A percentile compares a stretch with the other conserved stretches of the same genome.
Evolutionary conservation across 164 flowering plant species (phyloP).

Genomic region (Umbilicus rupestris): DNA sequence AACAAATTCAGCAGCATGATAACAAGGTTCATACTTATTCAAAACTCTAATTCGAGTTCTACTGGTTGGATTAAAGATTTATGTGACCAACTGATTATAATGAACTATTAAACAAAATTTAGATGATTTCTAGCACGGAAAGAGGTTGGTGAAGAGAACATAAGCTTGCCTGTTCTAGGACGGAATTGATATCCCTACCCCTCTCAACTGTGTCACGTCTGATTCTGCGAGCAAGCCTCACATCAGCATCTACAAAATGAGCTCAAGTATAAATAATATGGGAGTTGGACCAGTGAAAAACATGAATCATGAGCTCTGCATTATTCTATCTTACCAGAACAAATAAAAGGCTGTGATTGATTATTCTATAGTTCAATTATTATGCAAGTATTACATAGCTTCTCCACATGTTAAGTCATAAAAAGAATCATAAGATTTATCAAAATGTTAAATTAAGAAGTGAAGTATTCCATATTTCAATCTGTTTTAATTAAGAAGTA

Average conservation of each 20-base stretch:
- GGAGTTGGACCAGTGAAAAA: background rate
- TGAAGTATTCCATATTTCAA: background rate
- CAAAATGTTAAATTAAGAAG: background rate
- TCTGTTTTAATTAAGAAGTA: background rate
- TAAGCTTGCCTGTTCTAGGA: constrained; percentile 70
- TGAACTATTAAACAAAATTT: background rate
- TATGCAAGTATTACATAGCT: background rate
- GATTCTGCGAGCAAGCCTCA: constrained; percentile 94
- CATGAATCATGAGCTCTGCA: background rate
- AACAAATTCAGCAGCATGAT: background rate
- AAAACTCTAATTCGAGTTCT: background rate
- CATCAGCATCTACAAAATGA: constrained; percentile 71
- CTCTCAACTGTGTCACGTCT: constrained; percentile 93
- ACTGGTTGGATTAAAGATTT: background rate
- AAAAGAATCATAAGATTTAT: background rate
- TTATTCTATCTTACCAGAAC: background rate
- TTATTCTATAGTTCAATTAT: background rate
- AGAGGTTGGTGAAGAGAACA: background rate
- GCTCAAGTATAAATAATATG: background rate
- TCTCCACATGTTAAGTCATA: background rate
- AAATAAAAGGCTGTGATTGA: background rate
- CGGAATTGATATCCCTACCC: constrained; percentile 85
- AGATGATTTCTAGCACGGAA: background rate
- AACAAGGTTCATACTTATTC: background rate
- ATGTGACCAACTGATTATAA: background rate